A percentile compares a stretch with the other conserved stretches of the same genome.
These are phyloP conservation scores for Fusarium avenaceum DNA, from an alignment of 2,329 filamentous ascomycete species.

Conservation along the genomic window DNA sequence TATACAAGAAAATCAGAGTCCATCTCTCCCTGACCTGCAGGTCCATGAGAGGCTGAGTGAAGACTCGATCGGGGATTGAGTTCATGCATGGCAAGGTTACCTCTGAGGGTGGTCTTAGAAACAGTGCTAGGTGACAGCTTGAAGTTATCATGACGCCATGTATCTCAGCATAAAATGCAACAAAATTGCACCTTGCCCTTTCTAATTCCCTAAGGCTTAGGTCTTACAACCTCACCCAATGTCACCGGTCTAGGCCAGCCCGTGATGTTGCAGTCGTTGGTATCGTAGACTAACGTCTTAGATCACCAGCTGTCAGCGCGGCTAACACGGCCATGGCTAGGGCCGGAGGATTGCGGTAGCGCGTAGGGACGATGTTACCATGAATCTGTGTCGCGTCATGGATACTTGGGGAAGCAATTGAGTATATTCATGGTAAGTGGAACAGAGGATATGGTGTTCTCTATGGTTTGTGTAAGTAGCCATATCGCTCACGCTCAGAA, in stretches of 20 bases:
- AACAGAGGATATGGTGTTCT: background rate
- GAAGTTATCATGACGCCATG: slow-evolving; percentile 32
- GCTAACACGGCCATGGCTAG: slow-evolving; percentile 33
- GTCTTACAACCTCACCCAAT: slow-evolving; percentile 9
- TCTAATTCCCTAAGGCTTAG: slow-evolving; percentile 1
- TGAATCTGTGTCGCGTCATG: slow-evolving; percentile 14
- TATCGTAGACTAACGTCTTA: slow-evolving; percentile 1
- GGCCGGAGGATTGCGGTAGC: slow-evolving; percentile 21
- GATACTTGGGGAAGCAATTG: background rate
- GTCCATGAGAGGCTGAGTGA: background rate
- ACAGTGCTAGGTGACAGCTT: background rate
- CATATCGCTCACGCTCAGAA: background rate
- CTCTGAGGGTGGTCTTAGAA: background rate
- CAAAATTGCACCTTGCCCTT: background rate
- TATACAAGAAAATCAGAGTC: slow-evolving; percentile 5
- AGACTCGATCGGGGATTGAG: slow-evolving; percentile 25
- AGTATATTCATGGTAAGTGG: background rate
- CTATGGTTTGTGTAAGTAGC: too few relatives aligned
- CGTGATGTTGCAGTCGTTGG: slow-evolving; percentile 4
- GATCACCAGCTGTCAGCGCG: slow-evolving; percentile 17
- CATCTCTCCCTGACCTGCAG: background rate
- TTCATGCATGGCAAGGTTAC: slow-evolving; percentile 20
- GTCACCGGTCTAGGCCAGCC: slow-evolving; percentile 6
- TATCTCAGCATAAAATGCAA: slow-evolving; percentile 16
- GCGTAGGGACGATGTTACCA: slow-evolving; percentile 12